Conservation (phyloP, 306 rosid species). For the Lathyrus oleraceus region DNA sequence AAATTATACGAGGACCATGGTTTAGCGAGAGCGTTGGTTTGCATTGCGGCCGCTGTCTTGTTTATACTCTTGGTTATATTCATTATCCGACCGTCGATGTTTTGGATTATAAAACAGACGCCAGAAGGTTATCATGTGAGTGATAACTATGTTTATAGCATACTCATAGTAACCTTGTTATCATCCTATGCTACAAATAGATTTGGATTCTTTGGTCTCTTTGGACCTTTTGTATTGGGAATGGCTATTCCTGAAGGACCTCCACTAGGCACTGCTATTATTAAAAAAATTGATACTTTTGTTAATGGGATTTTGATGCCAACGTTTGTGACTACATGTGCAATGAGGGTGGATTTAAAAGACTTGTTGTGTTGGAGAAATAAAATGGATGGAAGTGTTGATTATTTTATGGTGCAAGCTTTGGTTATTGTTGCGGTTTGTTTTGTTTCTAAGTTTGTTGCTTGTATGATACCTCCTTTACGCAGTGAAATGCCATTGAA, state of each 20-base stretch:
- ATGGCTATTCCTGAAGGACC: constrained; percentile 72
- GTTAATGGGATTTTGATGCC: constrained; percentile 54
- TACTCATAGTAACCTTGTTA: constrained; percentile 36
- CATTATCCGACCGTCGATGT: constrained; percentile 49
- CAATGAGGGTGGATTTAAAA: constrained; percentile 48
- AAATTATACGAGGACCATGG: background rate
- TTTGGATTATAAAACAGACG: constrained; percentile 64
- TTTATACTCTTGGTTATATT: constrained; percentile 26
- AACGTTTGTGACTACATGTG: constrained; percentile 47
- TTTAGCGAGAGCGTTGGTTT: background rate
- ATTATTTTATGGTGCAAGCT: constrained; percentile 16
- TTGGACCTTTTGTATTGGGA: constrained; percentile 63
- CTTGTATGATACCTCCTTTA: constrained; percentile 40
- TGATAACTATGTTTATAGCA: constrained; percentile 45
- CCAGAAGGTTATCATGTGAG: constrained; percentile 61
- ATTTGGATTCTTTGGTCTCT: constrained; percentile 31
- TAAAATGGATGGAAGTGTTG: background rate
- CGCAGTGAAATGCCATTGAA: constrained; percentile 41
- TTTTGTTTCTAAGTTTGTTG: constrained; percentile 37
- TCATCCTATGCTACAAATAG: constrained; percentile 32
- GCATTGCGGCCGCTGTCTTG: background rate
- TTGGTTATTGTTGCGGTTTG: constrained; percentile 7
- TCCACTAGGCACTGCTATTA: constrained; percentile 64
- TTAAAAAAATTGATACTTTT: constrained; percentile 56
- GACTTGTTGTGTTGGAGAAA: constrained; percentile 18